Evolutionary conservation across 1,284 basidiomycete species (phyloP).

Genomic region (Porodaedalea pini): DNA sequence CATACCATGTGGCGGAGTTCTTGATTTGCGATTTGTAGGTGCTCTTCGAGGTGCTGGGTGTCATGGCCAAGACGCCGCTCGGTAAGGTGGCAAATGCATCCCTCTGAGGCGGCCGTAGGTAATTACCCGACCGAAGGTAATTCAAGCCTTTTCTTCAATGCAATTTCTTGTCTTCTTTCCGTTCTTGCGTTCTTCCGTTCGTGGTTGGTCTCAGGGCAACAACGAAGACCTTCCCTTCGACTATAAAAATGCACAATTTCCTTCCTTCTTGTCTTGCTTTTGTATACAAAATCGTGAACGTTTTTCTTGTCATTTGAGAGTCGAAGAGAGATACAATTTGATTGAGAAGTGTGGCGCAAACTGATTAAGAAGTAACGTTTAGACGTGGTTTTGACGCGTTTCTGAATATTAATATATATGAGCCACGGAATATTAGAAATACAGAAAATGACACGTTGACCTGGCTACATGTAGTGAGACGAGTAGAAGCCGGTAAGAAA

Average conservation of each 20-base stretch:
- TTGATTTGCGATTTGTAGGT: constrained; percentile 39
- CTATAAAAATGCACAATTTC: too few species aligned
- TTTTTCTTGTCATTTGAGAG: too few species aligned
- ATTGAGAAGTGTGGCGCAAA: too few species aligned
- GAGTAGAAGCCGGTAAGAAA: too few species aligned
- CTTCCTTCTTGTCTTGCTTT: not conserved
- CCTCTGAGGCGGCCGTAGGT: not conserved
- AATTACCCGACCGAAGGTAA: not conserved
- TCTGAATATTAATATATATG: too few species aligned
- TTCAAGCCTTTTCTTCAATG: not conserved
- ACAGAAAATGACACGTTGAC: too few species aligned
- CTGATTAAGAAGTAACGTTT: too few species aligned
- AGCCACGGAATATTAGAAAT: too few species aligned
- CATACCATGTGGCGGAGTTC: too few species aligned
- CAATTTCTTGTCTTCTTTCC: not conserved
- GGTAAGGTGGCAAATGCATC: constrained; percentile 42
- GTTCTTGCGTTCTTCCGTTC: not conserved
- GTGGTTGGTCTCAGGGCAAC: not conserved
- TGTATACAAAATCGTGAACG: not conserved
- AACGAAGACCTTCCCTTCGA: not conserved
- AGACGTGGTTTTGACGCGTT: too few species aligned
- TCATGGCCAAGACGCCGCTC: constrained; percentile 74
- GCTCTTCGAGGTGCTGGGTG: constrained; percentile 68
- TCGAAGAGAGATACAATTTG: too few species aligned
- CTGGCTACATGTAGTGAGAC: not conserved